Evolutionary conservation across 306 rosid species (phyloP).

Genomic region (Geum urbanum): DNA sequence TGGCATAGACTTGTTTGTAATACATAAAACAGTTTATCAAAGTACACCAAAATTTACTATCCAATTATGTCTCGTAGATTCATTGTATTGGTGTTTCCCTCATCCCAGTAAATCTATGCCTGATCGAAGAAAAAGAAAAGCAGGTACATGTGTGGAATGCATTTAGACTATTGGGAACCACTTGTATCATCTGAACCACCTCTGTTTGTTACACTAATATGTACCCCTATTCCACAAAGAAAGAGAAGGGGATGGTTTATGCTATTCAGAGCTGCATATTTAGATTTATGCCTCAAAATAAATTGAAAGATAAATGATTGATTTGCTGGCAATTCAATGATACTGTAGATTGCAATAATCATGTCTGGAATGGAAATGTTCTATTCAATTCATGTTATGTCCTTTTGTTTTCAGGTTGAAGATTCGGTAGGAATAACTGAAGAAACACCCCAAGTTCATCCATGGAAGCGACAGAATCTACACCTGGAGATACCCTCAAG

Average conservation of each 20-base stretch:
- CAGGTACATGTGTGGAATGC: background rate
- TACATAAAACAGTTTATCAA: background rate
- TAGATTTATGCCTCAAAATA: background rate
- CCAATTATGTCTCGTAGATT: background rate
- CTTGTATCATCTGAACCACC: background rate
- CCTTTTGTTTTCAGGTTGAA: constrained; percentile 40
- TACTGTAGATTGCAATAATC: background rate
- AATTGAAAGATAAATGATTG: background rate
- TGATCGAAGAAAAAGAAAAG: background rate
- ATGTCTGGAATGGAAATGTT: too few relatives aligned
- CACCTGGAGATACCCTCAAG: constrained; percentile 59
- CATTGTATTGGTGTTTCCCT: background rate
- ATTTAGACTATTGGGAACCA: background rate
- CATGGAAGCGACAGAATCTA: constrained; percentile 60
- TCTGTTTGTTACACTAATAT: too few relatives aligned
- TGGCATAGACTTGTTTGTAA: background rate
- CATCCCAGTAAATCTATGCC: constrained; percentile 1
- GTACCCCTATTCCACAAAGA: background rate
- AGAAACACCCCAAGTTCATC: constrained; percentile 37
- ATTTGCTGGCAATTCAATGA: background rate
- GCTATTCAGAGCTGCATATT: background rate
- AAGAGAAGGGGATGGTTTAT: background rate
- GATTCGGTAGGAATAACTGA: constrained; percentile 39
- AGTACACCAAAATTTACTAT: background rate
- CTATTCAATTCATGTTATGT: constrained; percentile 6